Evolutionary conservation across 495 filamentous ascomycete species (phyloP).

Genomic region (Xylaria palmicola): DNA sequence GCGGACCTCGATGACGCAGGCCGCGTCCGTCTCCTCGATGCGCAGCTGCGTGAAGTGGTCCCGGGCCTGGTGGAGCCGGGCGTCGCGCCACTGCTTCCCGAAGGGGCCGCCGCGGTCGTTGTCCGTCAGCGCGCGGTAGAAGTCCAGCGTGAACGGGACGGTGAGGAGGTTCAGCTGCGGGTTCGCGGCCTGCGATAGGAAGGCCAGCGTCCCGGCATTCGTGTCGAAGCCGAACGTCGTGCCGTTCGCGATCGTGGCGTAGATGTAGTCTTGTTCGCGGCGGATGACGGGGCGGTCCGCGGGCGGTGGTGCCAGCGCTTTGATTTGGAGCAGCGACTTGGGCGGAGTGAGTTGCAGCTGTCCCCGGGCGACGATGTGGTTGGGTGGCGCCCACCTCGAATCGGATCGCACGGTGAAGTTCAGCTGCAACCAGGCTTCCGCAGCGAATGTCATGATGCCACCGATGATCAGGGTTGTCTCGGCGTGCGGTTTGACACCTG

Average conservation of each 20-base stretch:
- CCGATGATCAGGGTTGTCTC: constrained; percentile 32
- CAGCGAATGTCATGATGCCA: background rate
- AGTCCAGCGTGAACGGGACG: constrained; percentile 40
- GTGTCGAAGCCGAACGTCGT: constrained; percentile 45
- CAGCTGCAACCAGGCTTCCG: constrained; percentile 46
- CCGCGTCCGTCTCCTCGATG: constrained; percentile 36
- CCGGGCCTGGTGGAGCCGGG: constrained; percentile 43
- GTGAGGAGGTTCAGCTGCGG: constrained; percentile 41
- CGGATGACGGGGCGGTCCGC: constrained; percentile 14
- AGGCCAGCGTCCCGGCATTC: constrained; percentile 36
- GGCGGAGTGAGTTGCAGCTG: constrained; percentile 44
- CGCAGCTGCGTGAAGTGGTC: constrained; percentile 41
- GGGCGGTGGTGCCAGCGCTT: constrained; percentile 14
- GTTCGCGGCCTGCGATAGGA: constrained; percentile 28
- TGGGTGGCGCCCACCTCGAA: constrained; percentile 44
- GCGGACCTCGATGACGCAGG: constrained; percentile 39
- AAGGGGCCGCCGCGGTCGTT: constrained; percentile 57
- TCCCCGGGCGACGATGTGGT: constrained; percentile 52
- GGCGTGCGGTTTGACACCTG: constrained; percentile 36
- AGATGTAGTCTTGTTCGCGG: constrained; percentile 26
- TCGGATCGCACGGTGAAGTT: constrained; percentile 39
- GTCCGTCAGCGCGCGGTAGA: constrained; percentile 61
- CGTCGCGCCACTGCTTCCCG: constrained; percentile 43
- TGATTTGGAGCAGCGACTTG: constrained; percentile 24
- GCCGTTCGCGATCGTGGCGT: constrained; percentile 28